These are phyloP conservation scores for Botrytis aclada DNA, from an alignment of 2,329 filamentous ascomycete species.

Conservation along the genomic window DNA sequence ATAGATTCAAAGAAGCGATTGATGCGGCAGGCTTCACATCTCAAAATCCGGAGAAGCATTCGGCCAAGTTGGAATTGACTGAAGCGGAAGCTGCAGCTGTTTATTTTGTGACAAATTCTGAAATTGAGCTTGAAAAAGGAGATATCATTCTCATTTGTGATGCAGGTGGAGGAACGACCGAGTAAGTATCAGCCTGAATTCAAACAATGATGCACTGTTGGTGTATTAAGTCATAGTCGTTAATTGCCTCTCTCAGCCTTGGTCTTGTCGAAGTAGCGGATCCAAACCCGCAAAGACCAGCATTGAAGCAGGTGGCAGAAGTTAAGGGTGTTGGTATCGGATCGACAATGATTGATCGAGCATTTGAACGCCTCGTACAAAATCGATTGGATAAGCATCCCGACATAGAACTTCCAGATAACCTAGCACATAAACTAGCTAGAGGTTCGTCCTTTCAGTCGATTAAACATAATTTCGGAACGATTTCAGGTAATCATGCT, in stretches of 20 bases:
- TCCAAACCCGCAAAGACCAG: slow-evolving; percentile 32
- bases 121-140: slow-evolving; percentile 21
- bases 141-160: slow-evolving; percentile 49
- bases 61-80: slow-evolving; percentile 46
- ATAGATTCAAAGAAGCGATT: slow-evolving; percentile 38
- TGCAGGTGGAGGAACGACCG: slow-evolving; percentile 47
- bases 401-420: slow-evolving; percentile 38
- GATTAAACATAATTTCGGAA: slow-evolving; percentile 44
- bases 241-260: background rate
- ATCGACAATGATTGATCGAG: slow-evolving; percentile 45
- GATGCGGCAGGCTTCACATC: slow-evolving; percentile 35
- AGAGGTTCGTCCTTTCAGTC: slow-evolving; percentile 43
- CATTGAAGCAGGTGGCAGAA: slow-evolving; percentile 39
- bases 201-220: background rate
- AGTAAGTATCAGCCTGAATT: background rate
- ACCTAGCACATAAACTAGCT: slow-evolving; percentile 41
- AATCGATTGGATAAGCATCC: slow-evolving; percentile 40
- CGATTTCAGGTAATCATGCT: slow-evolving; percentile 43
- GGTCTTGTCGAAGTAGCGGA: slow-evolving; percentile 44
- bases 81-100: slow-evolving; percentile 54
- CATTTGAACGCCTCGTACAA: slow-evolving; percentile 42
- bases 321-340: slow-evolving; percentile 48
- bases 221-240: background rate
- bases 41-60: slow-evolving; percentile 37
- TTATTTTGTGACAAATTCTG: slow-evolving; percentile 39